These are phyloP conservation scores for Kluyveromyces sp. DNA, from an alignment of 1,139 yeast genomes.

Conservation along the genomic window DNA sequence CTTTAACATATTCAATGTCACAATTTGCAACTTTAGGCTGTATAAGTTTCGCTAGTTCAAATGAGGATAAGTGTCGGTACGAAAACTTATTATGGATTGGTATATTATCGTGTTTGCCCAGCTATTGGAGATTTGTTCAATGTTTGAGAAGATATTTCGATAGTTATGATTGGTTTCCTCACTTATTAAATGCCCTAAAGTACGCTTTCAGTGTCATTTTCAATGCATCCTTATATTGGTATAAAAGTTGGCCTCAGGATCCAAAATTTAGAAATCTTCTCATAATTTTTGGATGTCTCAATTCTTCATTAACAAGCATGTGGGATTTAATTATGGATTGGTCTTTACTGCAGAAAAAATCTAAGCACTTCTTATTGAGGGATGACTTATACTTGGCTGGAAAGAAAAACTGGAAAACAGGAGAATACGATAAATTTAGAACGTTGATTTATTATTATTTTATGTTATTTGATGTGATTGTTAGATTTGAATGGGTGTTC, in stretches of 20 bases:
- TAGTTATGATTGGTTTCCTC: constrained; percentile 95
- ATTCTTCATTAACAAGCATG: constrained; percentile 58
- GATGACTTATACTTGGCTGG: constrained; percentile 48
- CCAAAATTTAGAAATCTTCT: constrained; percentile 45
- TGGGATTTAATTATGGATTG: constrained; percentile 98
- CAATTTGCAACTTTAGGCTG: constrained; percentile 83
- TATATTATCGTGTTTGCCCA: constrained; percentile 74
- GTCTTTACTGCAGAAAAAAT: constrained; percentile 67
- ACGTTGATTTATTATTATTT: constrained; percentile 60
- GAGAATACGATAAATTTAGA: constrained; percentile 38
- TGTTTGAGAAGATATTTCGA: constrained; percentile 88
- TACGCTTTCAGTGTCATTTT: constrained; percentile 60
- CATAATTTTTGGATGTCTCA: constrained; percentile 65
- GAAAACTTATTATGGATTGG: constrained; percentile 72
- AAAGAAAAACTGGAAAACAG: constrained; percentile 28
- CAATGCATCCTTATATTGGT: constrained; percentile 69
- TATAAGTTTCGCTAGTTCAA: constrained; percentile 45
- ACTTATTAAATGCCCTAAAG: constrained; percentile 81
- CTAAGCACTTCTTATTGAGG: constrained; percentile 55
- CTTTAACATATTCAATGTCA: constrained; percentile 80
- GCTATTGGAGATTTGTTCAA: constrained; percentile 84
- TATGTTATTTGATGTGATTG: constrained; percentile 59
- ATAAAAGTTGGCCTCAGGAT: constrained; percentile 43
- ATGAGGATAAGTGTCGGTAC: constrained; percentile 60
- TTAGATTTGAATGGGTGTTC: constrained; percentile 88